Evolutionary conservation across 75 land plant genomes (phyloP).

Genomic region (Azolla pinnata): DNA sequence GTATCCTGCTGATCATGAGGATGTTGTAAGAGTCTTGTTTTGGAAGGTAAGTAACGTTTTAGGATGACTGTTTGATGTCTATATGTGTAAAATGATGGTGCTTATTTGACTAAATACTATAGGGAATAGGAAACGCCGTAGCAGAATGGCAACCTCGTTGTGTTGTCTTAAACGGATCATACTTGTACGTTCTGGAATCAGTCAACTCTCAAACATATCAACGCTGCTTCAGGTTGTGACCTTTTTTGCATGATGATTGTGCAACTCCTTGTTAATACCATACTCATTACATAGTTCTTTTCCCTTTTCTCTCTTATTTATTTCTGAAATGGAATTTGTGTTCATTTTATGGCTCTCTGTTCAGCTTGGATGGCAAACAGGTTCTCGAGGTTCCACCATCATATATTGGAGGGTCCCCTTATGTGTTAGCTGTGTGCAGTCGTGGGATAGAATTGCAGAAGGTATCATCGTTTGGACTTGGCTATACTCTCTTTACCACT

Average conservation of each 20-base stretch:
- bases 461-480: slow-evolving; percentile 19
- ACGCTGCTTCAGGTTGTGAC: slow-evolving; percentile 58
- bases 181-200: slow-evolving; percentile 80
- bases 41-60: slow-evolving; percentile 62
- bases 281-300: not conserved
- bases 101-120: too few species aligned
- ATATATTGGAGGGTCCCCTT: slow-evolving; percentile 65
- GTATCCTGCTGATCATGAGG: slow-evolving; percentile 57
- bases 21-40: slow-evolving; percentile 62
- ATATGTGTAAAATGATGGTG: not conserved
- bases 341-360: slow-evolving; percentile 3
- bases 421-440: slow-evolving; percentile 54
- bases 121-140: slow-evolving; percentile 82
- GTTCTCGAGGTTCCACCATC: slow-evolving; percentile 60
- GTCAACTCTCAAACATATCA: slow-evolving; percentile 58
- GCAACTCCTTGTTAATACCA: too few species aligned
- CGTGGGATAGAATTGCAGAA: slow-evolving; percentile 77
- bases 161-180: slow-evolving; percentile 61
- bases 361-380: slow-evolving; percentile 72
- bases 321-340: not conserved
- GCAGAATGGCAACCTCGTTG: slow-evolving; percentile 92
- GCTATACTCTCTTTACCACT: not conserved
- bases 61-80: not conserved
- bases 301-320: slow-evolving; percentile 6
- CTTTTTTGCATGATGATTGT: not conserved